Conservation (phyloP, 2,329 filamentous ascomycete genomes). For the Colletotrichum sp. region DNA sequence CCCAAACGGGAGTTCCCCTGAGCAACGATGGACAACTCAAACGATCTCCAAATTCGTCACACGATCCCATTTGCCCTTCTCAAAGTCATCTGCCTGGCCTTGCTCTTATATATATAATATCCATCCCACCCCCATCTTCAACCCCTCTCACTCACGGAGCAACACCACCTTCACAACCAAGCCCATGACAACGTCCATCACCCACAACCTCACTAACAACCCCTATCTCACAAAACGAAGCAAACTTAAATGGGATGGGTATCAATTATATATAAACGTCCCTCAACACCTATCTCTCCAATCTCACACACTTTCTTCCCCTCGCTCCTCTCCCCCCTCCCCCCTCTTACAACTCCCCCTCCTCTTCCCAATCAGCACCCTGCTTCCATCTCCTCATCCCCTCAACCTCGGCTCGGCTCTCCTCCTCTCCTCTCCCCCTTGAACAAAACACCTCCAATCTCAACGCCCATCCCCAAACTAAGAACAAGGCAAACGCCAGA, state of each 20-base stretch:
- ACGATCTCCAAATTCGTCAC: too few species aligned
- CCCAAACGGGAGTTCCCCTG: neutral
- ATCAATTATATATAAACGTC: conserved; percentile 8
- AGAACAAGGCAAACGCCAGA: neutral
- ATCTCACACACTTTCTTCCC: neutral
- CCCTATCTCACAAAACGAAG: conserved; percentile 31
- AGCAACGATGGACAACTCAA: too few species aligned
- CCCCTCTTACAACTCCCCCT: neutral
- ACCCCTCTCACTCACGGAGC: too few species aligned
- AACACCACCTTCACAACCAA: neutral
- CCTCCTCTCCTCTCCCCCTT: neutral
- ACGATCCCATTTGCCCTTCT: neutral
- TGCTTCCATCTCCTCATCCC: neutral
- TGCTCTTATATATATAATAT: neutral
- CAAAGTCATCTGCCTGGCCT: neutral
- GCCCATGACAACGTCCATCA: neutral
- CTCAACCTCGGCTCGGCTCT: neutral
- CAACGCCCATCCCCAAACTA: neutral
- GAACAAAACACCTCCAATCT: neutral
- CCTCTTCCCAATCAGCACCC: neutral
- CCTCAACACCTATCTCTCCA: neutral
- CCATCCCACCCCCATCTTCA: neutral
- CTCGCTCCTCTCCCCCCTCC: neutral
- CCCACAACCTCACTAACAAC: neutral
- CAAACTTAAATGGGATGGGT: conserved; percentile 41